These are phyloP conservation scores for Xylaria nigripes DNA, from an alignment of 495 filamentous ascomycete genomes.

Conservation along the genomic window DNA sequence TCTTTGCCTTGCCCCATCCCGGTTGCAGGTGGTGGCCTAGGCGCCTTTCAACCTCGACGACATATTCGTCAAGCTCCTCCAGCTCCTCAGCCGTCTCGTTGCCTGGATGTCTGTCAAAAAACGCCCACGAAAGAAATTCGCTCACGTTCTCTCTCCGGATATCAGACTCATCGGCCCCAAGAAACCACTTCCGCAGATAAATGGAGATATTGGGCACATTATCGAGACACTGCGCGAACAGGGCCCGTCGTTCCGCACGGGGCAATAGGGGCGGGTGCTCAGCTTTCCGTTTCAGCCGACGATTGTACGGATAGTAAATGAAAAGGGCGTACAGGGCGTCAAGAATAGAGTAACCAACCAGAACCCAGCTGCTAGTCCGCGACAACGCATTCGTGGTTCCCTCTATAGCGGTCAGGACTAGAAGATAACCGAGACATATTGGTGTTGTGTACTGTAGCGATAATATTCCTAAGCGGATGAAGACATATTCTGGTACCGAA, in stretches of 20 bases:
- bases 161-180: conserved; percentile 47
- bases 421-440: conserved; percentile 40
- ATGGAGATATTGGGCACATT: conserved; percentile 47
- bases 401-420: conserved; percentile 26
- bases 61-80: conserved; percentile 51
- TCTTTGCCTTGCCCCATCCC: conserved; percentile 45
- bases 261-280: conserved; percentile 42
- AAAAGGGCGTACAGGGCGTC: conserved; percentile 49
- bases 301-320: conserved; percentile 47
- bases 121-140: conserved; percentile 58
- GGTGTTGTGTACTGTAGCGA: conserved; percentile 45
- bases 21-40: conserved; percentile 39
- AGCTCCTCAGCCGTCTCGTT: conserved; percentile 28
- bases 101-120: conserved; percentile 40
- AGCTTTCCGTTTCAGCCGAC: conserved; percentile 42
- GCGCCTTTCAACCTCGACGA: conserved; percentile 39
- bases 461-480: conserved; percentile 44
- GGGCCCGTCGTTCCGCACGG: conserved; percentile 31
- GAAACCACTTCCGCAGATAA: conserved; percentile 58
- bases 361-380: conserved; percentile 14
- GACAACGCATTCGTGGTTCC: conserved; percentile 20
- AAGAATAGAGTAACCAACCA: conserved; percentile 28
- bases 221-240: conserved; percentile 48
- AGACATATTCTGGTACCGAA: conserved; percentile 28
- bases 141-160: conserved; percentile 58